These are phyloP conservation scores for Hyphopichia fennica DNA, from an alignment of 1,139 yeast species.

Conservation along the genomic window DNA sequence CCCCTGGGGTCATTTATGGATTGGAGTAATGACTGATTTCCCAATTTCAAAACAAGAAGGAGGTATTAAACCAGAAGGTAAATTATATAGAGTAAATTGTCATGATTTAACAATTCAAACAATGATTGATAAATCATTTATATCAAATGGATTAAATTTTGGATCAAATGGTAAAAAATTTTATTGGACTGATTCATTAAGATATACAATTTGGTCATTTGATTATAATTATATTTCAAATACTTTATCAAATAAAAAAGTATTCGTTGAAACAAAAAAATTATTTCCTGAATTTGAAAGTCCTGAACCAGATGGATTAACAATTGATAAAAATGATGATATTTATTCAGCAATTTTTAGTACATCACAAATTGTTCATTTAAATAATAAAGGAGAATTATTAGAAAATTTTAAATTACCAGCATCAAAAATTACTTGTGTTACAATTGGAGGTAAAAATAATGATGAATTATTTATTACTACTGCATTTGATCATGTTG, in stretches of 20 bases:
- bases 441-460: conserved; percentile 65
- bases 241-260: conserved; percentile 41
- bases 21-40: conserved; percentile 74
- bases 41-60: conserved; percentile 22
- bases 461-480: conserved; percentile 66
- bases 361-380: conserved; percentile 54
- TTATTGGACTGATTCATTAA: conserved; percentile 73
- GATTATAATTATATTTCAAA: conserved; percentile 56
- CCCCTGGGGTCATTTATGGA: conserved; percentile 67
- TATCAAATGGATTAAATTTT: conserved; percentile 85
- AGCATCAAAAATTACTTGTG: conserved; percentile 64
- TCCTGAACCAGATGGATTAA: conserved; percentile 83
- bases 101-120: conserved; percentile 31
- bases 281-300: conserved; percentile 14
- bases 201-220: conserved; percentile 57
- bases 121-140: conserved; percentile 39
- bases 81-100: conserved; percentile 39
- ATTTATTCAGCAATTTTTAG: conserved; percentile 73
- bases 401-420: conserved; percentile 59
- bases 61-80: conserved; percentile 38
- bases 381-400: conserved; percentile 51
- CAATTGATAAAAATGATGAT: conserved; percentile 60
- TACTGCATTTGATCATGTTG: conserved; percentile 54
- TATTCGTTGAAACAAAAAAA: conserved; percentile 42
- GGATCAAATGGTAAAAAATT: conserved; percentile 47